Evolutionary conservation across 2,329 filamentous ascomycete species (phyloP).

Genomic region (Phymatotrichopsis omnivora): DNA sequence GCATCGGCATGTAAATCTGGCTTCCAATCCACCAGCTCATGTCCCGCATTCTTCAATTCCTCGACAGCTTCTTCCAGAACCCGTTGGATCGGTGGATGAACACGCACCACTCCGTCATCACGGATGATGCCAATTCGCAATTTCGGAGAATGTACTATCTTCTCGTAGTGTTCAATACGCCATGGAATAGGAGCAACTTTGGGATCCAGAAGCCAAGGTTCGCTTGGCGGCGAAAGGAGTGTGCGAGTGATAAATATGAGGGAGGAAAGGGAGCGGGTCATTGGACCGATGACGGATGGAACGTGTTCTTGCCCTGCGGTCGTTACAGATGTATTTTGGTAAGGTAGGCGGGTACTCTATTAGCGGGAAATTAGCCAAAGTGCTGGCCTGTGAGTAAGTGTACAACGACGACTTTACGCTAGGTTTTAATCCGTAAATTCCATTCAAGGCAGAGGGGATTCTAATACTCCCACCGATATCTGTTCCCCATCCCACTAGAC

Average conservation of each 20-base stretch:
- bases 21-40: slow-evolving; percentile 51
- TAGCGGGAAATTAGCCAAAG: slow-evolving; percentile 42
- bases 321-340: slow-evolving; percentile 7
- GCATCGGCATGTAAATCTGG: slow-evolving; percentile 35
- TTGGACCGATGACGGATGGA: slow-evolving; percentile 43
- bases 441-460: slow-evolving; percentile 42
- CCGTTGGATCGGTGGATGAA: slow-evolving; percentile 43
- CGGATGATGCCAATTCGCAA: slow-evolving; percentile 42
- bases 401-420: slow-evolving; percentile 39
- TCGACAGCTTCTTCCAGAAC: slow-evolving; percentile 41
- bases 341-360: slow-evolving; percentile 34
- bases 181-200: slow-evolving; percentile 46
- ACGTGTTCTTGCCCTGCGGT: slow-evolving; percentile 43
- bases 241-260: slow-evolving; percentile 43
- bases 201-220: slow-evolving; percentile 47
- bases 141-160: slow-evolving; percentile 35
- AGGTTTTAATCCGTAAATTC: slow-evolving; percentile 45
- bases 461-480: slow-evolving; percentile 46
- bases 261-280: slow-evolving; percentile 45
- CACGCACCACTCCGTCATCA: slow-evolving; percentile 43
- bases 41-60: slow-evolving; percentile 37
- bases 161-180: slow-evolving; percentile 41
- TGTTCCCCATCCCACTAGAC: slow-evolving; percentile 51
- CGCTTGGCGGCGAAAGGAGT: slow-evolving; percentile 39
- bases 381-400: slow-evolving; percentile 42